Evolutionary conservation across 805 yeast species (phyloP), one percentile per base, ranked within the genome.

Genomic region (Tetrapisispora nanseiensis): DNA sequence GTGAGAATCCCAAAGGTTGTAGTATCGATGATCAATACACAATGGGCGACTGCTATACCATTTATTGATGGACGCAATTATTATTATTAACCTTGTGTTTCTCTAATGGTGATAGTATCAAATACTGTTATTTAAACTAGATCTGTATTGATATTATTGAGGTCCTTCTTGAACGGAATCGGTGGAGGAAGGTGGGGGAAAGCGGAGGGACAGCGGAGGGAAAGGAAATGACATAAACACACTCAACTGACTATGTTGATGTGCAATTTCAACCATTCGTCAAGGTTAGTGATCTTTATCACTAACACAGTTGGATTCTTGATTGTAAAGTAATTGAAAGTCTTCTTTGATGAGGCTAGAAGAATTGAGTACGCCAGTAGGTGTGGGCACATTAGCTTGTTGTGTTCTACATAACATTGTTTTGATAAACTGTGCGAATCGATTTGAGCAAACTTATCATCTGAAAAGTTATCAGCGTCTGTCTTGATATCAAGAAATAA

Each of bases 231-330:
- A n/a, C n/a, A n/a, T n/a, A n/a, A 3, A 15, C 34, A 9, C 16
- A 4, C 5, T 28, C 18, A 37, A 22, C 33, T 27, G 22, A 59
- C 54, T 20, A 63, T 54, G 36, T 63, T 63, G 19, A 61, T 54
- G 40, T 63, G 67, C 28, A 63, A 39, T 31, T 50, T 53, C 13
- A 63, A 45, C 67, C 67, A 63, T 35, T 63, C 67, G 41, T 63
- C 65, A 20, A 56, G 49, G 40, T 48, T 57, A 9, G 46, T 45
- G 15, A 61, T 46, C 11, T 49, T 37, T 4, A 63, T 46, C 18
- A 59, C 26, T 4, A 56, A 46, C 1, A 61, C 62, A 16, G 51
- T 49, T 9, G 44, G 37, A 13, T 50, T 52, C 8, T 20, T 43
- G 4, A 42, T 23, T 1, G 52, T 46, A 38, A 61, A 63, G 38